These are phyloP conservation scores for Penicillium flavigenum DNA, from an alignment of 495 filamentous ascomycete species.

Conservation along the genomic window DNA sequence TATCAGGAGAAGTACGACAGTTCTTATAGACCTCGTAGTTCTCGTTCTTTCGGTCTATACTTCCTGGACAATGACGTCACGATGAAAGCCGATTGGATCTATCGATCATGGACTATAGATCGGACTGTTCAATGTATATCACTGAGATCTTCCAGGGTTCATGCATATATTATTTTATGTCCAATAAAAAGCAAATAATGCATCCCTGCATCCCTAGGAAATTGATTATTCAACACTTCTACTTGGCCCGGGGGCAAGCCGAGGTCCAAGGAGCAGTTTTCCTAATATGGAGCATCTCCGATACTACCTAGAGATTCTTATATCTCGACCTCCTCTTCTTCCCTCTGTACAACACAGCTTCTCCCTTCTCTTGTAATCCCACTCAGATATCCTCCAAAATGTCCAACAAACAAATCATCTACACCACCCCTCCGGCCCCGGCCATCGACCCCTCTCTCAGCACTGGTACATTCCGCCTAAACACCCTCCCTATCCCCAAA, in stretches of 20 bases:
- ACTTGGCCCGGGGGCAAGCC: conserved; percentile 11
- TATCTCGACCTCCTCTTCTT: conserved; percentile 2
- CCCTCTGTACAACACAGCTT: neutral
- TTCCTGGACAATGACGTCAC: conserved; percentile 22
- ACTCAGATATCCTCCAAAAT: conserved; percentile 21
- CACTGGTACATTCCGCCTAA: conserved; percentile 55
- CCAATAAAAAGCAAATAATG: neutral
- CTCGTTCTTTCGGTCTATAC: neutral
- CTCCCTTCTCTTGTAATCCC: neutral
- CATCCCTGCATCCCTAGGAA: neutral
- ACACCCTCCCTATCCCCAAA: conserved; percentile 44
- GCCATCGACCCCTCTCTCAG: conserved; percentile 43
- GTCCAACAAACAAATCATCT: conserved; percentile 46
- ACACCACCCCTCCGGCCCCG: conserved; percentile 38
- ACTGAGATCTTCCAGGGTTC: neutral
- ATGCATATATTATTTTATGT: neutral
- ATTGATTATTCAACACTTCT: conserved; percentile 9
- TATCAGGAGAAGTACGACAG: neutral
- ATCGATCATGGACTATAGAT: neutral
- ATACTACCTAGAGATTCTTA: conserved; percentile 7
- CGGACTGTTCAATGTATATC: neutral
- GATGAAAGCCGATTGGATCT: conserved; percentile 10
- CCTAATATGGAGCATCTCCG: conserved; percentile 34
- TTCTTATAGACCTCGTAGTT: neutral
- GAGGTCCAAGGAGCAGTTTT: conserved; percentile 33